Base-by-base conservation (phyloP, 495 filamentous ascomycete genomes). In the Monascus purpureus region DNA sequence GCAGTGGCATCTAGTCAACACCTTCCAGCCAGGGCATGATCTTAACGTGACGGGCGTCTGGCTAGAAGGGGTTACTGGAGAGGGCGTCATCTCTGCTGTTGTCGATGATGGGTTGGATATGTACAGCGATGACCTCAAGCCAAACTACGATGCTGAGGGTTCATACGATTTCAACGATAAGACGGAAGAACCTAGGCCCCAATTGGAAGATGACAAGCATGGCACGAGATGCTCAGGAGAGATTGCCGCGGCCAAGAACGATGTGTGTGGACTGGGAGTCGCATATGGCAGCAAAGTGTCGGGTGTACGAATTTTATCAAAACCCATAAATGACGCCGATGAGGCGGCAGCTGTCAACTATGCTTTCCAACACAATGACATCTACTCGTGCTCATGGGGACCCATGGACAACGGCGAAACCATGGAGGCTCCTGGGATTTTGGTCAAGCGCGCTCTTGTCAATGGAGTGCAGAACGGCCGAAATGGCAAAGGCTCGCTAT, bases 331-430 rank as follows among this genome's bases (percentile, higher is more conserved):
- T 32, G 90, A 97, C 53, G 75, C 78, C 18, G 90, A 97, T 45
- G 90, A 97, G 57, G 88, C 90, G 17, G 61, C 75, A 1, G 80
- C 90, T 13, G 76, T 97, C 68, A 94, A 92, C 59, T 94, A 85
- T 54, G 83, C 74, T 15, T 90, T 71, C 46, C 75, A 95, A 41
- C 65, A 82, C 24, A 97, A 94, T 47, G 79, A 94, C 37, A 95
- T 97, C 28, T 97, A 95, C 55, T 97, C 90, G 7, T 97, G 90
- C 57, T 95, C 88, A 0, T 97, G 90, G 90, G 90, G 90, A 0
- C 90, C 90, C 18, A 82, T 82, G 3, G 90, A 97, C 43, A 86
- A 95, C 50, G 90, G 90, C 26, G 57, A 68, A 32, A 80, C 82
- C 8, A 97, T 97, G 90, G 92, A 95, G 36, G 83, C 77, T 1